Evolutionary conservation across 2,329 filamentous ascomycete species (phyloP).

Genomic region (Botryotinia narcissicola): DNA sequence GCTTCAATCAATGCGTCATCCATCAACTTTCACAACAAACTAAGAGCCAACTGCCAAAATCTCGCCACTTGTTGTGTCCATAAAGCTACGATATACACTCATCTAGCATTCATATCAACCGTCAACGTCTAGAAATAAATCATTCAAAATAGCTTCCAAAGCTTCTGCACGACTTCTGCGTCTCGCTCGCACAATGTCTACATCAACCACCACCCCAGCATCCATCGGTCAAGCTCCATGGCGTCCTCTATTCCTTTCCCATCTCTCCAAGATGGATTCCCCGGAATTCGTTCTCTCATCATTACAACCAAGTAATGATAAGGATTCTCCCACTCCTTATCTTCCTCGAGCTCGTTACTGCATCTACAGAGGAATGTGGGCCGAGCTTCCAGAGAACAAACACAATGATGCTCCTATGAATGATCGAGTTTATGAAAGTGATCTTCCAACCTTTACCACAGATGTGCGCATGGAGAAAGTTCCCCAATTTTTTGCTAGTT

Average conservation of each 20-base stretch:
- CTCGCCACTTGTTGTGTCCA: neutral
- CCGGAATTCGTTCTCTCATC: conserved; percentile 46
- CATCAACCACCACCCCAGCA: conserved; percentile 29
- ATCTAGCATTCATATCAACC: neutral
- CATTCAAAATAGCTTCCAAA: conserved; percentile 36
- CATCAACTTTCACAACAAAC: conserved; percentile 12
- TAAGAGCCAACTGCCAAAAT: neutral
- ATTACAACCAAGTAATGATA: conserved; percentile 41
- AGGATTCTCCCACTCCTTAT: conserved; percentile 40
- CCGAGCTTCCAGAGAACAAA: conserved; percentile 65
- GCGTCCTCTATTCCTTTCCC: conserved; percentile 38
- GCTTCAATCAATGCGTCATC: conserved; percentile 17
- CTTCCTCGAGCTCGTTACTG: conserved; percentile 68
- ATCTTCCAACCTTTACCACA: conserved; percentile 80
- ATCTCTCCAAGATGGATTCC: conserved; percentile 40
- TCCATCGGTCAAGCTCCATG: conserved; percentile 36
- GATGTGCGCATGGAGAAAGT: conserved; percentile 86
- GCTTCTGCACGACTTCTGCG: conserved; percentile 31
- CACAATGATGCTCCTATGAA: conserved; percentile 73
- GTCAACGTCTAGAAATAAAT: conserved; percentile 2
- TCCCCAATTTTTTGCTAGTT: conserved; percentile 61
- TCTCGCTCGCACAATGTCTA: conserved; percentile 37
- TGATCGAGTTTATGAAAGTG: conserved; percentile 67
- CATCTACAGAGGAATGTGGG: conserved; percentile 84
- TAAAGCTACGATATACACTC: neutral